Evolutionary conservation across 352 stramenopile species (phyloP).

Genomic region (Globisporangium cylindrosporum): DNA sequence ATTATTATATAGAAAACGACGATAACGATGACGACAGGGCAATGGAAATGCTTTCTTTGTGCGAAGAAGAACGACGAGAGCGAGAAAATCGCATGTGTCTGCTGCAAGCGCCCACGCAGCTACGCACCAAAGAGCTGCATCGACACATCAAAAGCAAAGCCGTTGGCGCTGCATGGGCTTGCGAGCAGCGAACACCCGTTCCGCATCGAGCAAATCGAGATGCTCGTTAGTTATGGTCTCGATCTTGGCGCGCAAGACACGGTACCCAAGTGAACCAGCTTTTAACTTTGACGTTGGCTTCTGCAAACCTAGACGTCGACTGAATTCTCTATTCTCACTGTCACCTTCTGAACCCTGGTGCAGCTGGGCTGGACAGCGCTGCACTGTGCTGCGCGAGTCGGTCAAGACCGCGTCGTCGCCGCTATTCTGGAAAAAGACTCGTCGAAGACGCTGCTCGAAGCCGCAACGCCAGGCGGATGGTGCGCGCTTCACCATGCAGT

Average conservation of each 20-base stretch:
- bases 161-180: constrained; percentile 16
- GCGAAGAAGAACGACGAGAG: constrained; percentile 14
- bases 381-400: constrained; percentile 10
- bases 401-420: constrained; percentile 4
- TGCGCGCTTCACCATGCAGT: constrained; percentile 15
- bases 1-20: no score
- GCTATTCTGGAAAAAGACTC: constrained; percentile 3
- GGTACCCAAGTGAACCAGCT: neutral
- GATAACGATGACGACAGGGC: neutral
- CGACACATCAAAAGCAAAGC: constrained; percentile 3
- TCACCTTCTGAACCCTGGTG: neutral
- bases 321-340: neutral
- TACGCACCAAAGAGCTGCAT: constrained; percentile 16
- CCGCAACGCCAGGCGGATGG: constrained; percentile 10
- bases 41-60: constrained; percentile 16
- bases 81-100: constrained; percentile 3
- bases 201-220: constrained; percentile 9
- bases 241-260: constrained; percentile 4
- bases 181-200: constrained; percentile 4
- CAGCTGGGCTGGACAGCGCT: constrained; percentile 13
- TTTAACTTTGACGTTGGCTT: no score
- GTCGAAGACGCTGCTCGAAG: constrained; percentile 9
- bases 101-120: constrained; percentile 12
- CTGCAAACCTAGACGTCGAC: no score
- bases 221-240: constrained; percentile 1